Evolutionary conservation across 179 eudicot species (phyloP).

Genomic region (Silene noctiflora): DNA sequence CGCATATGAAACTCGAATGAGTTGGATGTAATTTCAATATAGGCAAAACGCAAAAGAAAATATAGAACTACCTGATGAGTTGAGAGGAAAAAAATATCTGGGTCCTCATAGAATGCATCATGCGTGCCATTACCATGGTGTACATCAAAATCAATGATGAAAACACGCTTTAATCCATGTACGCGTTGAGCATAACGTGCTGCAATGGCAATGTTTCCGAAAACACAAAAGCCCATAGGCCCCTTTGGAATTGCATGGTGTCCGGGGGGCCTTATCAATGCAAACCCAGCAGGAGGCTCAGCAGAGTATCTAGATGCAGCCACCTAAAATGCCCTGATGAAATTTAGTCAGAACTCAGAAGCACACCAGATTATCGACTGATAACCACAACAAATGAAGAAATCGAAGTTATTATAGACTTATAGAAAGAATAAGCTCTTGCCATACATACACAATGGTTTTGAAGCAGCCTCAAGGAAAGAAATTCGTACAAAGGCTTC

Average conservation of each 20-base stretch:
- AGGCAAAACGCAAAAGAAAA: neutral
- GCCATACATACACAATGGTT: neutral
- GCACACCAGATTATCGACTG: neutral
- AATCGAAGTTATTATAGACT: neutral
- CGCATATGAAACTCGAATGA: too few relatives aligned
- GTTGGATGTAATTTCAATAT: too few relatives aligned
- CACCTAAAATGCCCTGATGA: constrained; percentile 52
- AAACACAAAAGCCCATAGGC: constrained; percentile 96
- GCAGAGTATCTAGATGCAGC: constrained; percentile 54
- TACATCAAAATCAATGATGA: constrained; percentile 92
- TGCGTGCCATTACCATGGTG: constrained; percentile 98
- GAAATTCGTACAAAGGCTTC: neutral
- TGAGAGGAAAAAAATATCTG: constrained; percentile 83
- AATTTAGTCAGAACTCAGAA: constrained; percentile 28
- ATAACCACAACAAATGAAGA: neutral
- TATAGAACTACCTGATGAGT: constrained; percentile 63
- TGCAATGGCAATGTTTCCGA: constrained; percentile 90
- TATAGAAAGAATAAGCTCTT: neutral
- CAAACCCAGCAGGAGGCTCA: constrained; percentile 80
- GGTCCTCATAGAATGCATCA: constrained; percentile 90
- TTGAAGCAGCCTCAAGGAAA: neutral
- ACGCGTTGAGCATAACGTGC: constrained; percentile 87
- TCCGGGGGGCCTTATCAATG: constrained; percentile 90
- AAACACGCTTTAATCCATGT: constrained; percentile 82
- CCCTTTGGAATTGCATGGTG: constrained; percentile 96